Base-by-base conservation (phyloP, 495 filamentous ascomycete genomes). In the Bryoglossum gracile region DNA sequence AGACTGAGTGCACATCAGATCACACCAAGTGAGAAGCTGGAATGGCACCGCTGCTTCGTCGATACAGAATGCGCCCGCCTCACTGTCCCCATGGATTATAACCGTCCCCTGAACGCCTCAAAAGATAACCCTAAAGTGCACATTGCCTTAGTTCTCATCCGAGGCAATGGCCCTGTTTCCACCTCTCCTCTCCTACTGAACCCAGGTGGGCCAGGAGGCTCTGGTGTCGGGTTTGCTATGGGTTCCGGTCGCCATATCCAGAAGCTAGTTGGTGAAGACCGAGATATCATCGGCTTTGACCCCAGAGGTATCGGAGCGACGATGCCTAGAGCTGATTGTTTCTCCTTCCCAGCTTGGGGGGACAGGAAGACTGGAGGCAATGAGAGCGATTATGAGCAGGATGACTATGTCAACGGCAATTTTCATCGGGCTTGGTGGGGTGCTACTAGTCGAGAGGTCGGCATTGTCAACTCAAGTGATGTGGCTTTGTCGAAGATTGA, bases 281-380 rank as follows among this genome's bases (percentile, higher is more conserved):
- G 61, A 51, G 58, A 62, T 46, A 65, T 80, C 24, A 59, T 80
- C 22, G 70, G 74, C 11, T 79, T 74, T 61, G 77, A 81, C 48
- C 77, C 76, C 3, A 66, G 77, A 2, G 77, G 76, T 5, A 65
- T 80, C 35, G 74, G 76, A 33, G 59, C 64, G 3, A 74, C 76
- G 1, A 68, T 64, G 1, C 77, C 77, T 0, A 49, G 65, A 19
- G 57, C 71, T 25, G 57, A 68, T 10, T 81, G 77, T 59, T 78
- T 75, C 44, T 67, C 69, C 4, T 59, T 19, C 41, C 54, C n/a
- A 23, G n/a, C 41, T 30, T 1, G 10, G 0, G 18, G 18, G 11
- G 18, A 23, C 4, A n/a, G 18, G 5, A 25, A 43, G 28, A 18
- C 35, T 37, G 22, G 21, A 6, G 36, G 11, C 6, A 30, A 26